phyloP scores from a whole-genome alignment of 2,329 filamentous ascomycete species.

The Harringtonia lauricola region DNA sequence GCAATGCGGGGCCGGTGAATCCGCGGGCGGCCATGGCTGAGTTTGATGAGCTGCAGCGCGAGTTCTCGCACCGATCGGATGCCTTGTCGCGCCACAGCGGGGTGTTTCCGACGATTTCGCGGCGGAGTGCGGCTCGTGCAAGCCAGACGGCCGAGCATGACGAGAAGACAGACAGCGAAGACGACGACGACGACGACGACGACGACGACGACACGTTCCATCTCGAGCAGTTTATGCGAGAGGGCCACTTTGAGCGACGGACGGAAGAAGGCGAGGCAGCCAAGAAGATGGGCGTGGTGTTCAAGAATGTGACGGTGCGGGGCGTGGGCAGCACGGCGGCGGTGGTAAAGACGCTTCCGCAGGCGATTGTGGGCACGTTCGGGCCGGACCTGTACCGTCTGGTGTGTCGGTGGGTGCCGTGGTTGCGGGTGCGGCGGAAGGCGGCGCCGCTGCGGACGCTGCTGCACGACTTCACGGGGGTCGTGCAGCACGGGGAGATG shows the following conservation, averaged over 20 bases:
- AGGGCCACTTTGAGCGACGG: conserved; percentile 66
- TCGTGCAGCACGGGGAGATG: conserved; percentile 43
- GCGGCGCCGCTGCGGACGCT: no score
- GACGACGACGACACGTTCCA: conserved; percentile 45
- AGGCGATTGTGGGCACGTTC: conserved; percentile 64
- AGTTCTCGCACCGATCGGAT: conserved; percentile 9
- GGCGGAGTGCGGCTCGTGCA: conserved; percentile 4
- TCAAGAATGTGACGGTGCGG: conserved; percentile 51
- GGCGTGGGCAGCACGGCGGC: no score
- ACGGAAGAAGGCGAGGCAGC: conserved; percentile 50
- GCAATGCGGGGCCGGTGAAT: neutral
- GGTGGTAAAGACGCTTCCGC: no score
- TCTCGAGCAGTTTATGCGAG: conserved; percentile 57
- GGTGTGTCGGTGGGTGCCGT: conserved; percentile 30
- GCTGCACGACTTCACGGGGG: conserved; percentile 37
- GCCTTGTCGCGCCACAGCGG: conserved; percentile 3
- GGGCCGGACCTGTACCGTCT: conserved; percentile 67
- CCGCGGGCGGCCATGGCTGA: conserved; percentile 13
- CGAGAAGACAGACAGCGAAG: conserved; percentile 15
- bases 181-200: conserved; percentile 21
- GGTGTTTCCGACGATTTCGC: conserved; percentile 12
- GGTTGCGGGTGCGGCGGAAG: conserved; percentile 9
- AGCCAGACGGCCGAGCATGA: no score
- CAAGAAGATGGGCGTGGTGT: conserved; percentile 70
- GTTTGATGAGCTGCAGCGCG: conserved; percentile 13